A percentile compares a stretch with the other conserved stretches of the same genome.
Conservation (phyloP, 2,329 filamentous ascomycete species). For the Alternaria sp. region DNA sequence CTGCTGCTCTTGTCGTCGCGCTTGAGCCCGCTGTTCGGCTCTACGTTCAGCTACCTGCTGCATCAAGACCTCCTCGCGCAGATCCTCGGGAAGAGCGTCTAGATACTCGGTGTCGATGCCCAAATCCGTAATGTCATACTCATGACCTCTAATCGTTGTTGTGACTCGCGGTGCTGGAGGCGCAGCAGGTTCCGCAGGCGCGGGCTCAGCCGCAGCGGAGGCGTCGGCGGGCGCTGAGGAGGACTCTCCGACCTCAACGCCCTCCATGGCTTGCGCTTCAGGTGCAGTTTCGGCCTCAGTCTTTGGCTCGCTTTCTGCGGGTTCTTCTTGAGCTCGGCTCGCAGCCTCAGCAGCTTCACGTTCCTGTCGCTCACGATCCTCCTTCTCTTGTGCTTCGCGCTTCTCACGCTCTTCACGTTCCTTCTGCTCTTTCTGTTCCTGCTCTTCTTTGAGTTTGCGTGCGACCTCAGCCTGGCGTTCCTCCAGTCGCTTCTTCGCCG, state of each 20-base stretch:
- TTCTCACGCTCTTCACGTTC: slow-evolving; percentile 66
- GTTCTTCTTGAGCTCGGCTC: slow-evolving; percentile 40
- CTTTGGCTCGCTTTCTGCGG: slow-evolving; percentile 25
- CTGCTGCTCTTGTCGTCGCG: slow-evolving; percentile 49
- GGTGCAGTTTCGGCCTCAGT: slow-evolving; percentile 48
- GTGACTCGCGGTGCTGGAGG: slow-evolving; percentile 66
- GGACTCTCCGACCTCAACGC: slow-evolving; percentile 64
- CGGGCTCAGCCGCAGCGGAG: slow-evolving; percentile 28
- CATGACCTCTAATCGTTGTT: slow-evolving; percentile 83
- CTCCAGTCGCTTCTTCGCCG: slow-evolving; percentile 73
- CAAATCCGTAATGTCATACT: slow-evolving; percentile 91
- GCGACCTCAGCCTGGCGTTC: slow-evolving; percentile 78
- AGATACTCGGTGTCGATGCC: slow-evolving; percentile 95
- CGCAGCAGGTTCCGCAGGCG: slow-evolving; percentile 19
- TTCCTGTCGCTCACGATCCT: slow-evolving; percentile 48
- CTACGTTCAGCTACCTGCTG: slow-evolving; percentile 84
- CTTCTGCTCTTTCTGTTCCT: slow-evolving; percentile 66
- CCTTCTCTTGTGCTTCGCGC: slow-evolving; percentile 59
- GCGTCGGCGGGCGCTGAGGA: slow-evolving; percentile 21
- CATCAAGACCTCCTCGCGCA: slow-evolving; percentile 94
- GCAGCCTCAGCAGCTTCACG: slow-evolving; percentile 51
- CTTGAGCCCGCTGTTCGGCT: slow-evolving; percentile 32
- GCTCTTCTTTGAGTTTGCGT: slow-evolving; percentile 66
- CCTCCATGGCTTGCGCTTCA: slow-evolving; percentile 72
- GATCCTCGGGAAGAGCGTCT: slow-evolving; percentile 94